These are phyloP conservation scores for Crithidia expoeki DNA, from an alignment of 208 protist genomes.

Conservation along the genomic window DNA sequence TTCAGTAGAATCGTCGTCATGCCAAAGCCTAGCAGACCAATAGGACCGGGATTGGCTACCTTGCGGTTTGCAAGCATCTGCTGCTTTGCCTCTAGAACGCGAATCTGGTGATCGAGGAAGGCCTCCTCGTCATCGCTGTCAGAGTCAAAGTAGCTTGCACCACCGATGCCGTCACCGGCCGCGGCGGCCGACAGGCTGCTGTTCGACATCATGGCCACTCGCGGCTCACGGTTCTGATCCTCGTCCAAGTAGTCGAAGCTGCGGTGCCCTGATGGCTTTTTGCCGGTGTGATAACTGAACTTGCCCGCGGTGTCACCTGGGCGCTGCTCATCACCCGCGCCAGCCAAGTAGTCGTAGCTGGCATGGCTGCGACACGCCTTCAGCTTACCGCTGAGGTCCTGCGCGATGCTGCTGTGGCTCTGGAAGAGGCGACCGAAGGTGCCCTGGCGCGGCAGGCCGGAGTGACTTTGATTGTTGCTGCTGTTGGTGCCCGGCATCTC, in stretches of 20 bases:
- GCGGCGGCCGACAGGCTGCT: background rate
- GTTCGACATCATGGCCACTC: background rate
- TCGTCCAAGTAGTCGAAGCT: slow-evolving; percentile 40
- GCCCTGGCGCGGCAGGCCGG: slow-evolving; percentile 5
- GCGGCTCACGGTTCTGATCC: slow-evolving; percentile 28
- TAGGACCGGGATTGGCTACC: slow-evolving; percentile 37
- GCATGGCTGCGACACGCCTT: slow-evolving; percentile 23
- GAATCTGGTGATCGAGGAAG: slow-evolving; percentile 30
- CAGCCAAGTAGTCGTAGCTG: slow-evolving; percentile 36
- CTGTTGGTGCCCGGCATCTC: background rate
- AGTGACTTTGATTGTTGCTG: background rate
- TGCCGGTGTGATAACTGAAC: slow-evolving; percentile 16
- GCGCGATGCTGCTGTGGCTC: slow-evolving; percentile 22
- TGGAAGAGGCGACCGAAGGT: slow-evolving; percentile 5
- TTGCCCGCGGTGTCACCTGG: background rate
- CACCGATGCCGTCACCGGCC: background rate
- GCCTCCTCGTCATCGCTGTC: slow-evolving; percentile 32
- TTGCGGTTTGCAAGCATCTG: slow-evolving; percentile 14
- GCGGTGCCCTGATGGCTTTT: slow-evolving; percentile 3
- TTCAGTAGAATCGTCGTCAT: slow-evolving; percentile 67
- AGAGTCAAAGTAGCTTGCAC: slow-evolving; percentile 20
- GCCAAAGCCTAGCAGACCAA: slow-evolving; percentile 61
- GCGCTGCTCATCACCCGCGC: slow-evolving; percentile 6
- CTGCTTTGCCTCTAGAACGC: slow-evolving; percentile 33
- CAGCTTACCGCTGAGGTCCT: background rate